phyloP scores from a whole-genome alignment of 1,284 basidiomycete genomes.

The Cryptococcus jaspeensis region DNA sequence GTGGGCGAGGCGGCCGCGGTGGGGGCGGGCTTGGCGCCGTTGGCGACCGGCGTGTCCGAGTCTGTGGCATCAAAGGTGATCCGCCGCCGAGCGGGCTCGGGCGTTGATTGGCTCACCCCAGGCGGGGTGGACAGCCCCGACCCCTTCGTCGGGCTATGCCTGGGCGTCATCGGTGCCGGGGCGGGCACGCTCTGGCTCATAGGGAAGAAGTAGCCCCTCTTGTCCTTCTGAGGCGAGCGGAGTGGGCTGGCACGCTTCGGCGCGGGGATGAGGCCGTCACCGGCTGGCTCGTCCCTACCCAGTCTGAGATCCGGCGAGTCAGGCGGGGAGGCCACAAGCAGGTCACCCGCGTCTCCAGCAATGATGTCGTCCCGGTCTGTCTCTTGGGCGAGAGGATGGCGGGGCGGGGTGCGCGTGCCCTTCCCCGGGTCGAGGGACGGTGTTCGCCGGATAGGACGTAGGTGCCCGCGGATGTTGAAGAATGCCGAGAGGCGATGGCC shows the following conservation, averaged over 20 bases:
- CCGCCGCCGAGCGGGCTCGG: not conserved
- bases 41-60: too few species aligned
- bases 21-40: too few species aligned
- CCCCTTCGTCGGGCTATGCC: not conserved
- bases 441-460: too few species aligned
- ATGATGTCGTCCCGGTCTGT: too few species aligned
- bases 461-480: conserved; percentile 23
- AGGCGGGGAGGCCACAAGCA: conserved; percentile 10
- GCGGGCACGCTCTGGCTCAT: not conserved
- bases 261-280: conserved; percentile 13
- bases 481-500: conserved; percentile 35
- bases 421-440: not conserved
- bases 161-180: not conserved
- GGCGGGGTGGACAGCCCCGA: not conserved
- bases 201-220: not conserved
- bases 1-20: not conserved
- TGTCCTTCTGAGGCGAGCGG: not conserved
- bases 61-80: conserved; percentile 4
- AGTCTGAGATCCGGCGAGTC: conserved; percentile 9
- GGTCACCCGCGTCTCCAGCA: not conserved
- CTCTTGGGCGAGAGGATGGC: not conserved
- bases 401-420: conserved; percentile 1
- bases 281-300: not conserved
- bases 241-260: conserved; percentile 3
- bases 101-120: not conserved